These are phyloP conservation scores for Plectosphaerella cucumerina DNA, from an alignment of 2,329 filamentous ascomycete species.

Conservation along the genomic window DNA sequence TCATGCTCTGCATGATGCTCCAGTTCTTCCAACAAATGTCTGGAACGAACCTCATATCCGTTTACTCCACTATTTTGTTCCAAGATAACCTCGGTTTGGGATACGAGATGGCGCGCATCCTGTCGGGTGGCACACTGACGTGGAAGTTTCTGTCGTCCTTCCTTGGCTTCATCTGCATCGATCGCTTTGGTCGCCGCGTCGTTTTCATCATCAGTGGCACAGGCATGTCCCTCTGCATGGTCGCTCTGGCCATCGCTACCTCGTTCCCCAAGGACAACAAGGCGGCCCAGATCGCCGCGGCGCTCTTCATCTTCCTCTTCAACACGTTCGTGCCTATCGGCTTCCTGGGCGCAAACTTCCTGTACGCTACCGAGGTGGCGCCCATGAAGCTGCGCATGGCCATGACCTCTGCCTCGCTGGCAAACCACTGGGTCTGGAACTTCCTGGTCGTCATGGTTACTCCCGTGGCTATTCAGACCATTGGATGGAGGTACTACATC, in stretches of 20 bases:
- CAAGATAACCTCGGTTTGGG: conserved; percentile 34
- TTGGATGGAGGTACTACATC: conserved; percentile 49
- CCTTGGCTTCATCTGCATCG: conserved; percentile 44
- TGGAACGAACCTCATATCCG: conserved; percentile 42
- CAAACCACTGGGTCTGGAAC: conserved; percentile 48
- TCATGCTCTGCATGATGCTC: conserved; percentile 23
- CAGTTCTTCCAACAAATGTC: conserved; percentile 24
- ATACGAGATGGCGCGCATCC: conserved; percentile 30
- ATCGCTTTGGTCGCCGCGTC: conserved; percentile 43
- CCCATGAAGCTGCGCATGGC: conserved; percentile 46
- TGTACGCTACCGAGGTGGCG: conserved; percentile 56
- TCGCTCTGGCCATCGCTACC: conserved; percentile 46
- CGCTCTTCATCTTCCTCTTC: conserved; percentile 55
- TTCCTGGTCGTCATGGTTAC: conserved; percentile 41
- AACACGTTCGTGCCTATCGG: conserved; percentile 58
- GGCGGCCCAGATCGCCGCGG: conserved; percentile 44
- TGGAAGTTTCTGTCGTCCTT: conserved; percentile 52
- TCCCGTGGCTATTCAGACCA: conserved; percentile 41
- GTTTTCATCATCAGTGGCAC: conserved; percentile 47
- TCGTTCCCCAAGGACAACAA: conserved; percentile 41
- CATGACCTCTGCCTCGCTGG: conserved; percentile 53
- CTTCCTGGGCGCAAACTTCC: conserved; percentile 55
- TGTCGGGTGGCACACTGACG: conserved; percentile 45
- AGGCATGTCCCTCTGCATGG: conserved; percentile 52
- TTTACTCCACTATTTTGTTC: conserved; percentile 38